A percentile compares a stretch with the other conserved stretches of the same genome.
Conservation (phyloP, 2,329 filamentous ascomycete species). For the Fusarium sp. region DNA sequence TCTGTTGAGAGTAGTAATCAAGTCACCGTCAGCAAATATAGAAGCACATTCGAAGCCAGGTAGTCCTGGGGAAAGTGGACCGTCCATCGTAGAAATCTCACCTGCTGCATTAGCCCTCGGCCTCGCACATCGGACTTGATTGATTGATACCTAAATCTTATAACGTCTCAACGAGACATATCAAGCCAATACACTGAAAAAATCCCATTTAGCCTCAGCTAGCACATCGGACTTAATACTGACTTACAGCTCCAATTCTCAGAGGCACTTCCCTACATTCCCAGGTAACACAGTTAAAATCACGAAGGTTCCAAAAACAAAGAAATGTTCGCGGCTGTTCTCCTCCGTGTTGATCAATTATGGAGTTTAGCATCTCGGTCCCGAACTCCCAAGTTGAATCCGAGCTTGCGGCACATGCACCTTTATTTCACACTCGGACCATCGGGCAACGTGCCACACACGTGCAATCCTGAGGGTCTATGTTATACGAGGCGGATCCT, state of each 20-base stretch:
- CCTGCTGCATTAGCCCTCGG: background rate
- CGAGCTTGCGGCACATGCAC: background rate
- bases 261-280: rapidly evolving
- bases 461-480: background rate
- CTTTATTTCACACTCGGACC: background rate
- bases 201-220: too few relatives aligned
- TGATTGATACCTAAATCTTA: too few relatives aligned
- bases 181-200: too few relatives aligned
- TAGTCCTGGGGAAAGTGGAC: background rate
- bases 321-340: background rate
- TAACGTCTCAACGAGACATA: too few relatives aligned
- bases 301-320: background rate
- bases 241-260: background rate
- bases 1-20: rapidly evolving
- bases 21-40: background rate
- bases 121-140: background rate
- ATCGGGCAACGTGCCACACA: background rate
- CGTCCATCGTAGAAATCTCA: background rate
- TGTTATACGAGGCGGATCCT: background rate
- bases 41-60: background rate
- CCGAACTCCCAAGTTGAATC: background rate
- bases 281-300: rapidly evolving
- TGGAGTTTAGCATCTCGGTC: background rate
- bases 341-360: background rate
- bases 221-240: background rate